Evolutionary conservation across 768 basidiomycete genomes (phyloP).

Genomic region (Suillus placidus): DNA sequence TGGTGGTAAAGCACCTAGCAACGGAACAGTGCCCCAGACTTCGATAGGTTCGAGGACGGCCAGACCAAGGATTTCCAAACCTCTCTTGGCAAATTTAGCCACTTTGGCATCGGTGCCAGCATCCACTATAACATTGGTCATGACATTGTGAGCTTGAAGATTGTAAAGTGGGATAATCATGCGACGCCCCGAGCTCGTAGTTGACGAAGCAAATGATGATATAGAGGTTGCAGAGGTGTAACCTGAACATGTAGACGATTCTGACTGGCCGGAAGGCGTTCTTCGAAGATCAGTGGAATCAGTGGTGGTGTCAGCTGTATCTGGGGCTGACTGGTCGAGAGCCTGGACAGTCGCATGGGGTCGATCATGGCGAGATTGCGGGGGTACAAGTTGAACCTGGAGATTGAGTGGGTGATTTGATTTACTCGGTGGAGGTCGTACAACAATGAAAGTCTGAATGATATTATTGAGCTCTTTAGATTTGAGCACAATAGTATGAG

Average conservation of each 20-base stretch:
- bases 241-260: constrained; percentile 45
- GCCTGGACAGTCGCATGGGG: constrained; percentile 45
- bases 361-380: constrained; percentile 46
- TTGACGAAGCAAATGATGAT: constrained; percentile 45
- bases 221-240: constrained; percentile 50
- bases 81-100: constrained; percentile 72
- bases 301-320: constrained; percentile 24
- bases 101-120: constrained; percentile 89
- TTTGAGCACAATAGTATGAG: constrained; percentile 9
- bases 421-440: constrained; percentile 84
- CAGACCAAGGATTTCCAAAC: constrained; percentile 77
- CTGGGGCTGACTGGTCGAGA: constrained; percentile 42
- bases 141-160: constrained; percentile 83
- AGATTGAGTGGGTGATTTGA: constrained; percentile 88
- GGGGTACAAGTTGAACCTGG: constrained; percentile 87
- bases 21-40: constrained; percentile 48
- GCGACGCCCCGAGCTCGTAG: constrained; percentile 54
- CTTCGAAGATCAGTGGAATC: constrained; percentile 30
- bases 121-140: constrained; percentile 84
- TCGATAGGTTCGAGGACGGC: constrained; percentile 82
- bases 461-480: constrained; percentile 9
- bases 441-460: constrained; percentile 83
- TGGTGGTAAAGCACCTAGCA: constrained; percentile 14
- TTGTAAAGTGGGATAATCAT: constrained; percentile 88
- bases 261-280: constrained; percentile 53